Evolutionary conservation across 257 asterid species (phyloP).

Genomic region (Knoxia roxburghii): DNA sequence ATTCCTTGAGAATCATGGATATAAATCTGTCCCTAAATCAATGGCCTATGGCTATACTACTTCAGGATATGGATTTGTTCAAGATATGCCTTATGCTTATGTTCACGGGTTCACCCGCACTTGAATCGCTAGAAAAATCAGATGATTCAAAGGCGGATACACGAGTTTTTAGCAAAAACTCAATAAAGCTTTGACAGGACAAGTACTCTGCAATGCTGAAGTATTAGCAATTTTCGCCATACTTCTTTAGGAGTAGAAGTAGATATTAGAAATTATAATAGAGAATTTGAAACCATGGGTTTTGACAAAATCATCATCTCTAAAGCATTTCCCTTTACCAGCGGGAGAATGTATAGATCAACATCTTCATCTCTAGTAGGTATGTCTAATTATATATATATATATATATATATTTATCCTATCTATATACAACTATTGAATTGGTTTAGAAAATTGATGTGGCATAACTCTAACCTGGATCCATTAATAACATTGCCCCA

Average conservation of each 20-base stretch:
- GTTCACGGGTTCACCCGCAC: constrained; percentile 74
- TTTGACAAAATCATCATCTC: constrained; percentile 70
- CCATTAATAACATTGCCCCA: too few relatives aligned
- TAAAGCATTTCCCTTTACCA: constrained; percentile 59
- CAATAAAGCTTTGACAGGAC: constrained; percentile 41
- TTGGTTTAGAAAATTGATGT: too few relatives aligned
- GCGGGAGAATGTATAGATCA: constrained; percentile 54
- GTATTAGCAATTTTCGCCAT: constrained; percentile 51
- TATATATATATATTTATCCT: too few relatives aligned
- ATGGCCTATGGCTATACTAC: constrained; percentile 80
- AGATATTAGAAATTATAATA: constrained; percentile 29
- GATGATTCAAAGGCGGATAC: constrained; percentile 76
- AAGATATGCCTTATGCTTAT: constrained; percentile 80
- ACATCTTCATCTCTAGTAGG: constrained; percentile 33
- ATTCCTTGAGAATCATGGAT: constrained; percentile 54
- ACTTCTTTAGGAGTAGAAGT: constrained; percentile 24
- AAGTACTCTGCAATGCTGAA: constrained; percentile 60
- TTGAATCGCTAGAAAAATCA: constrained; percentile 80
- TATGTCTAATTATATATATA: constrained; percentile 17
- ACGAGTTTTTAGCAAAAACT: constrained; percentile 63
- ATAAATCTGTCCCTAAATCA: constrained; percentile 62
- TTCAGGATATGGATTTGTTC: constrained; percentile 80
- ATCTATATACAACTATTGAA: too few relatives aligned
- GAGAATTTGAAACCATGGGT: constrained; percentile 28
- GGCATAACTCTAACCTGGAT: too few relatives aligned